Evolutionary conservation across 805 yeast genomes (phyloP), one percentile per base, ranked within the genome.

Genomic region (Starmerella stellata): DNA sequence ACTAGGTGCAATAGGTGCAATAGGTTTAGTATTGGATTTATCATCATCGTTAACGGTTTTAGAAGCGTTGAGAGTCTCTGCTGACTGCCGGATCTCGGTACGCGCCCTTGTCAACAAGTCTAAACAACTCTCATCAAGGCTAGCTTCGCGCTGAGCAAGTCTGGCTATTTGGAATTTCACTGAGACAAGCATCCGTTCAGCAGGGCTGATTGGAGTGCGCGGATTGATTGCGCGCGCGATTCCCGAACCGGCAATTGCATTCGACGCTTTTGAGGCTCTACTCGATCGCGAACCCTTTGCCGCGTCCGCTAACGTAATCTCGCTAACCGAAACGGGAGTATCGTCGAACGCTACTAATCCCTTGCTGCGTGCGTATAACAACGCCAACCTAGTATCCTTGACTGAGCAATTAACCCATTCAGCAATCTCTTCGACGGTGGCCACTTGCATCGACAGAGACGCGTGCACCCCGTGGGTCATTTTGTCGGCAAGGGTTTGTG

Each of bases 81-180:
- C n/a, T n/a, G n/a, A n/a, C n/a, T n/a, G n/a, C n/a, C n/a, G n/a
- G n/a, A n/a, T n/a, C n/a, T n/a, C n/a, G n/a, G n/a, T n/a, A 8
- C 19, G 19, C 32, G 32, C 19, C 15, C 7, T 8, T 7, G 30
- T 13, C 29, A 39, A 33, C 36, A 42, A 38, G n/a, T 33, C 38
- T 24, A 27, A 38, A n/a, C 48, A 30, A 37, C 40, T 40, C 38
- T 46, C 45, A 38, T 48, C 50, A 44, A 38, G 58, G 44, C 39
- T 52, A 39, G 42, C 49, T 35, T 30, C 52, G 15, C 56, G 44
- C 24, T 37, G 28, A n/a, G 44, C 24, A 11, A 52, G 41, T 33
- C 44, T 44, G 16, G 23, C 21, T 17, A 47, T 39, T 16, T 46
- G 50, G 27, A 34, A 13, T 18, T 44, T 32, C 32, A 46, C 28